Conservation (phyloP, 2,329 filamentous ascomycete genomes). For the Leptodontidium sp. region DNA sequence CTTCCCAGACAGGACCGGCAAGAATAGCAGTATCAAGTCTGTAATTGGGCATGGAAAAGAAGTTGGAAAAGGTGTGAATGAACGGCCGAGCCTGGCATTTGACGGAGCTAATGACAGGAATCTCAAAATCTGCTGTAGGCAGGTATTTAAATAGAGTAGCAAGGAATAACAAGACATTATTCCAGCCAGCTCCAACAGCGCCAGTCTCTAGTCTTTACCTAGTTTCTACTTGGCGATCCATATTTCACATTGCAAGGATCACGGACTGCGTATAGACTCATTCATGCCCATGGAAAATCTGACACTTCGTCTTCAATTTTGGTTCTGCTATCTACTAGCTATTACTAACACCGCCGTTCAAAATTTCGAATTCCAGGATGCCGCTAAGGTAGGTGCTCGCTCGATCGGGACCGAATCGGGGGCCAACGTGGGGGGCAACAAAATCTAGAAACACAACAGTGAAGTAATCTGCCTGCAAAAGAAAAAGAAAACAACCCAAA, state of each 20-base stretch:
- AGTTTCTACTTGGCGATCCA: too few relatives aligned
- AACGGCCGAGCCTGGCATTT: too few relatives aligned
- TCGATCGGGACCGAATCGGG: conserved; percentile 34
- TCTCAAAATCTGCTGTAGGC: too few relatives aligned
- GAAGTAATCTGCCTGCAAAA: conserved; percentile 42
- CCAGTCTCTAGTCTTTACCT: too few relatives aligned
- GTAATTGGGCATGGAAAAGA: neutral
- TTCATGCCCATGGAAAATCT: neutral
- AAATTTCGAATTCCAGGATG: conserved; percentile 19
- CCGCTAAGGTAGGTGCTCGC: conserved; percentile 20
- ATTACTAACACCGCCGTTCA: conserved; percentile 30
- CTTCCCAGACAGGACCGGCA: too few relatives aligned
- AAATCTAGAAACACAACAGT: conserved; percentile 47
- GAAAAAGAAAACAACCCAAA: conserved; percentile 42
- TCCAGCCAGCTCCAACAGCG: too few relatives aligned
- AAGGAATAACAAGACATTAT: too few relatives aligned
- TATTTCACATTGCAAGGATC: too few relatives aligned
- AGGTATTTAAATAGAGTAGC: too few relatives aligned
- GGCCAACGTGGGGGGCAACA: conserved; percentile 35
- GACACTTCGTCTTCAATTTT: conserved; percentile 22
- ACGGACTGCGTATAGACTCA: neutral
- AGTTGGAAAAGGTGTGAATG: neutral
- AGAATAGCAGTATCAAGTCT: too few relatives aligned
- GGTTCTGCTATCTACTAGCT: conserved; percentile 31
- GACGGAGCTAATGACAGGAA: too few relatives aligned